A percentile compares a stretch with the other conserved stretches of the same genome.
Evolutionary conservation across 2,329 filamentous ascomycete genomes (phyloP).

Genomic region (Chaetomium strumarium): DNA sequence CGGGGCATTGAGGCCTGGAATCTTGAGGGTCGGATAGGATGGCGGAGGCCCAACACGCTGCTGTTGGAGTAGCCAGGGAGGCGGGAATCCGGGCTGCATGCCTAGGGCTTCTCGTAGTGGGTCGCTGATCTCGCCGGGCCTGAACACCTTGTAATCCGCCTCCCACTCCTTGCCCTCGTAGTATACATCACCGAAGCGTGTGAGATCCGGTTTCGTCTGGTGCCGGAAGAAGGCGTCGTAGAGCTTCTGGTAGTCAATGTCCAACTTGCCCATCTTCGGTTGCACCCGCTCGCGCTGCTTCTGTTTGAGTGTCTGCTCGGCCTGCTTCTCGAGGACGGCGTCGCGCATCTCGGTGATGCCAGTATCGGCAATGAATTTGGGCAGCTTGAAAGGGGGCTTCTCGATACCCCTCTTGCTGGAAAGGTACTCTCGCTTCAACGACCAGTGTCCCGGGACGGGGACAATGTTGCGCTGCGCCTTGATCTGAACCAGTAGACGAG

Average conservation of each 20-base stretch:
- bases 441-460: slow-evolving; percentile 91
- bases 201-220: slow-evolving; percentile 91
- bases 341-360: slow-evolving; percentile 98
- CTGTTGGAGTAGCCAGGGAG: slow-evolving; percentile 96
- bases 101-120: slow-evolving; percentile 87
- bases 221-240: slow-evolving; percentile 98
- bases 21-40: slow-evolving; percentile 90
- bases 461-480: slow-evolving; percentile 94
- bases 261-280: slow-evolving; percentile 92
- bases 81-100: slow-evolving; percentile 86
- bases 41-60: slow-evolving; percentile 90
- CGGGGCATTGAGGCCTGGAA: slow-evolving; percentile 89
- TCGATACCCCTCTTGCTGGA: slow-evolving; percentile 96
- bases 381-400: slow-evolving; percentile 86
- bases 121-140: slow-evolving; percentile 84
- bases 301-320: slow-evolving; percentile 84
- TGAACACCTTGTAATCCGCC: slow-evolving; percentile 84
- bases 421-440: slow-evolving; percentile 90
- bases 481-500: slow-evolving; percentile 83
- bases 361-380: slow-evolving; percentile 95
- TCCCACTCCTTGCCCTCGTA: slow-evolving; percentile 99
- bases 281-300: slow-evolving; percentile 92
- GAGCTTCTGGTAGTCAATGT: slow-evolving; percentile 97
- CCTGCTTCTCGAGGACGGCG: slow-evolving; percentile 91
- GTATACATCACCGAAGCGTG: slow-evolving; percentile 96